Percentiles rank a stretch among this genome's conserved stretches.
phyloP scores from a whole-genome alignment of 2,329 filamentous ascomycete species.

The Aschersonia sp. region DNA sequence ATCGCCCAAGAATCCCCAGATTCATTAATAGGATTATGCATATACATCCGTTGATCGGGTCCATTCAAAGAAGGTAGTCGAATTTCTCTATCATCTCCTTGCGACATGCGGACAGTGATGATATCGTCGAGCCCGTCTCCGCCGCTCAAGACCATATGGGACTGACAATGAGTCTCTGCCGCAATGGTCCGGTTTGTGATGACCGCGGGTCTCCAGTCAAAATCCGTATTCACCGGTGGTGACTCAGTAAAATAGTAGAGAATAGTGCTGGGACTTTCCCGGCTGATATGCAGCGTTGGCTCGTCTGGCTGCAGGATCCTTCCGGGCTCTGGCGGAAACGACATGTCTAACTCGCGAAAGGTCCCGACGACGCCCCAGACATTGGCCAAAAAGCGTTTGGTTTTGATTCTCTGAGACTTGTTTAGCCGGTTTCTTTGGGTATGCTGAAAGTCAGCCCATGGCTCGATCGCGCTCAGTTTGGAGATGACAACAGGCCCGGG shows the following conservation, averaged over 20 bases:
- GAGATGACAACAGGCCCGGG: conserved; percentile 20
- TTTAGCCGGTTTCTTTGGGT: background rate
- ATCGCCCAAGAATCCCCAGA: conserved; percentile 11
- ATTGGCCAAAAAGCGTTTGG: background rate
- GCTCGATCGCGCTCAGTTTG: conserved; percentile 4
- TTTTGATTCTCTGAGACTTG: background rate
- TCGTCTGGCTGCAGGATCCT: background rate
- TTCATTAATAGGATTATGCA: conserved; percentile 11
- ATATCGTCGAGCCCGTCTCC: conserved; percentile 13
- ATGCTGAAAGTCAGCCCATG: conserved; percentile 9
- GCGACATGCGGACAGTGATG: conserved; percentile 12
- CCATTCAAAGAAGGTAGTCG: conserved; percentile 10
- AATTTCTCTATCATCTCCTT: conserved; percentile 9
- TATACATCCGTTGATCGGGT: conserved; percentile 19
- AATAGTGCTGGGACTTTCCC: background rate
- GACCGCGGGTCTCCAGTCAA: conserved; percentile 3
- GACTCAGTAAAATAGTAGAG: background rate
- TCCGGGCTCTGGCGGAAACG: background rate
- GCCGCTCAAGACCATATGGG: conserved; percentile 13
- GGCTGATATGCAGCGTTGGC: background rate
- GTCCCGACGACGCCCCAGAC: background rate
- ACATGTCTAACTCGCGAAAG: background rate
- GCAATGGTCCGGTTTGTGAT: conserved; percentile 18
- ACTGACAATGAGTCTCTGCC: conserved; percentile 12
- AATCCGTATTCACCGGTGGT: background rate